phyloP scores from a whole-genome alignment of 164 flowering plant species.

The Tinospora cordifolia region DNA sequence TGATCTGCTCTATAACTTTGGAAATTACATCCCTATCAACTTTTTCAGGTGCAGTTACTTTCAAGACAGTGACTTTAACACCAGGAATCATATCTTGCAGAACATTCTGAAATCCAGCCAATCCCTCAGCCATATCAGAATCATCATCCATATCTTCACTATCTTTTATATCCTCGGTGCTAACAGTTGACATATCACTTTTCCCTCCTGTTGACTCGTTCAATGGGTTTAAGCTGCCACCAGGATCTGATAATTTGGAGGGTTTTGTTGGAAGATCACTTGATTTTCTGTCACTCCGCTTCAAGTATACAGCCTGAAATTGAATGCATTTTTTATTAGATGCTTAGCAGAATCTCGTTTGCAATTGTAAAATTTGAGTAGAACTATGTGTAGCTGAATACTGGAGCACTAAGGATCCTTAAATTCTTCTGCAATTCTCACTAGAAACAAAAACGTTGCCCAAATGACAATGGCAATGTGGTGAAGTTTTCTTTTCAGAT shows the following conservation, averaged over 20 bases:
- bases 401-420: not conserved
- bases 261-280: conserved; percentile 26
- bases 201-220: conserved; percentile 38
- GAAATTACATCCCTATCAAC: conserved; percentile 59
- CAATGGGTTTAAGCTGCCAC: conserved; percentile 29
- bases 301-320: conserved; percentile 84
- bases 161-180: conserved; percentile 45
- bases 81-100: conserved; percentile 83
- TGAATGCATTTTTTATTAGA: not conserved
- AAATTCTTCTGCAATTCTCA: not conserved
- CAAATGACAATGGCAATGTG: not conserved
- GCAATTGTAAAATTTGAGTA: too few species aligned
- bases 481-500: too few species aligned
- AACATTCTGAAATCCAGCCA: conserved; percentile 49
- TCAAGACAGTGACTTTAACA: conserved; percentile 64
- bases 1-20: conserved; percentile 63
- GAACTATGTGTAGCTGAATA: too few species aligned
- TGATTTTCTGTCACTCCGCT: conserved; percentile 30
- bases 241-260: conserved; percentile 25
- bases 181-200: conserved; percentile 31
- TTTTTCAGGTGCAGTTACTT: conserved; percentile 60
- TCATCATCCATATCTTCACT: conserved; percentile 52
- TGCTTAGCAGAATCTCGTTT: too few species aligned
- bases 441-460: not conserved
- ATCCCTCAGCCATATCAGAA: conserved; percentile 44